phyloP scores from a whole-genome alignment of 2,329 filamentous ascomycete species.

The Fusarium sp. region DNA sequence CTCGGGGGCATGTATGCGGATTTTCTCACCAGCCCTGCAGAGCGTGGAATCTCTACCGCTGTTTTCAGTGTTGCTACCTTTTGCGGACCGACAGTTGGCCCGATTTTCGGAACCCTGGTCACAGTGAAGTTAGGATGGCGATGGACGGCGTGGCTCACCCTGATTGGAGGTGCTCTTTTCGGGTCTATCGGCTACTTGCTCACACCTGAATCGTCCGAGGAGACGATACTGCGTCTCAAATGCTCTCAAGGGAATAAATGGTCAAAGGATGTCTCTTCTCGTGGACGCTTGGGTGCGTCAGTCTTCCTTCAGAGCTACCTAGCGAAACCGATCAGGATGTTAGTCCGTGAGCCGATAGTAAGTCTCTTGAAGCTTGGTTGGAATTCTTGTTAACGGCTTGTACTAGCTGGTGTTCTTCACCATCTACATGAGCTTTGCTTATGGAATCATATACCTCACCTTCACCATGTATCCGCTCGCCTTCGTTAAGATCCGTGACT shows the following conservation, averaged over 20 bases:
- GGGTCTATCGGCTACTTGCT: background rate
- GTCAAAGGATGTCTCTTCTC: background rate
- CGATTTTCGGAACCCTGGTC: background rate
- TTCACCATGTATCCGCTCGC: conserved; percentile 1
- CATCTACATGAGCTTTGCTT: background rate
- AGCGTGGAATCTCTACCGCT: background rate
- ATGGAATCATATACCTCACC: background rate
- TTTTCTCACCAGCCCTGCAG: background rate
- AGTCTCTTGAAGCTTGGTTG: background rate
- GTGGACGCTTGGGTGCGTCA: background rate
- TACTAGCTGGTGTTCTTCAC: conserved; percentile 1
- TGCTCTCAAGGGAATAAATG: background rate
- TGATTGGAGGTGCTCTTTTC: background rate
- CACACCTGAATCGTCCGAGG: conserved; percentile 1
- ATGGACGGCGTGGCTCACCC: background rate
- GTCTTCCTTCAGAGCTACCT: background rate
- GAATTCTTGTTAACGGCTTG: background rate
- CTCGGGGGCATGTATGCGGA: background rate
- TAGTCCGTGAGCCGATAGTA: conserved; percentile 3
- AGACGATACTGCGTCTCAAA: background rate
- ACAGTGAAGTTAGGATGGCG: background rate
- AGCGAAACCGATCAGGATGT: background rate
- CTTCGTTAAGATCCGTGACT: background rate
- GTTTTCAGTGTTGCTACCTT: conserved; percentile 2
- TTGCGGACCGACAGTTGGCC: background rate